phyloP scores from a whole-genome alignment of 2,329 filamentous ascomycete genomes.

The Verticillium longisporum region DNA sequence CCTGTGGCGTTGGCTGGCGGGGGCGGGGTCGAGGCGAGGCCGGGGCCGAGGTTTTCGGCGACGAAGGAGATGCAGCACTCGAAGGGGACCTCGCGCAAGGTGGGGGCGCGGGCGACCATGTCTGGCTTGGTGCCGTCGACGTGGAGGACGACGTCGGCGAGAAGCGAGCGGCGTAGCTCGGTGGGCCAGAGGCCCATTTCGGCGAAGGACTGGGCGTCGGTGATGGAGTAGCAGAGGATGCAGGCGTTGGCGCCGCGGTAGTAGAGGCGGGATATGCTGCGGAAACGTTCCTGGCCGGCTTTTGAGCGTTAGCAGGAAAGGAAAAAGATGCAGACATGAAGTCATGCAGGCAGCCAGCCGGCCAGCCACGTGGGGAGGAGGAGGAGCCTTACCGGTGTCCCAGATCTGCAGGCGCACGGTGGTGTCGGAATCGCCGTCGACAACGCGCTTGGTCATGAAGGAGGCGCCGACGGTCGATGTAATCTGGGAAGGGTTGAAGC shows the following conservation, averaged over 20 bases:
- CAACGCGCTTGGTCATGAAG: conserved; percentile 72
- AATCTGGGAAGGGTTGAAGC: conserved; percentile 57
- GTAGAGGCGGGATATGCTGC: conserved; percentile 90
- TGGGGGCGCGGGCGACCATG: conserved; percentile 78
- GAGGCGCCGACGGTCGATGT: conserved; percentile 73
- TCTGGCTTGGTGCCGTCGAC: conserved; percentile 95
- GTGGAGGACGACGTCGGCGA: conserved; percentile 75
- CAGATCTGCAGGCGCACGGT: conserved; percentile 90
- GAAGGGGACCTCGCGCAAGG: conserved; percentile 77
- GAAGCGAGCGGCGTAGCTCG: conserved; percentile 75
- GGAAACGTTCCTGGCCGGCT: conserved; percentile 90
- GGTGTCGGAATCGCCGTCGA: conserved; percentile 79
- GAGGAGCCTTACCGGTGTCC: conserved; percentile 62
- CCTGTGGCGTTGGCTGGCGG: conserved; percentile 47
- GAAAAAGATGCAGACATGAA: not conserved
- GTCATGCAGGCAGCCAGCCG: not conserved
- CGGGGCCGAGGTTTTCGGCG: conserved; percentile 79
- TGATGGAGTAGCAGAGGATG: conserved; percentile 92
- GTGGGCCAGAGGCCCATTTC: conserved; percentile 91
- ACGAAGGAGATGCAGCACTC: conserved; percentile 95
- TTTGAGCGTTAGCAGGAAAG: conserved; percentile 4
- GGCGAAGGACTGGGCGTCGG: conserved; percentile 73
- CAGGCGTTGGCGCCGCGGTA: conserved; percentile 93
- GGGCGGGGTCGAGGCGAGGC: conserved; percentile 59
- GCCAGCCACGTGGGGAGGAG: not conserved